Conservation (phyloP, 768 basidiomycete genomes). For the Mycena maculata region DNA sequence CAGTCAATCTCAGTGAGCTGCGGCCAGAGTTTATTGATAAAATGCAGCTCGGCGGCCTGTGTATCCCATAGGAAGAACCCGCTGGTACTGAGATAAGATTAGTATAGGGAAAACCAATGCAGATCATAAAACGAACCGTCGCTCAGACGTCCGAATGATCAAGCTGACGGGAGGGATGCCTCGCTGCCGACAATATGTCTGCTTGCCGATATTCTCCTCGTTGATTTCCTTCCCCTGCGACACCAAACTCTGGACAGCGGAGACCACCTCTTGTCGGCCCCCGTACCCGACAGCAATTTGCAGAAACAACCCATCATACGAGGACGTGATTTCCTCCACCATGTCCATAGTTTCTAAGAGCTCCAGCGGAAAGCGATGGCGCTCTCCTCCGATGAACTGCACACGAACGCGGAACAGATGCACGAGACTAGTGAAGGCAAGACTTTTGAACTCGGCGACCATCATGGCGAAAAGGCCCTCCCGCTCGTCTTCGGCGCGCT, state of each 20-base stretch:
- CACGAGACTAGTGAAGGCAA: conserved; percentile 31
- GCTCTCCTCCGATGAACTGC: conserved; percentile 27
- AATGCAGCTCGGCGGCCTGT: conserved; percentile 27
- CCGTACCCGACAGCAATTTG: conserved; percentile 35
- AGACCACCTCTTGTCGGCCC: conserved; percentile 28
- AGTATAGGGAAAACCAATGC: background rate
- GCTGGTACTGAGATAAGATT: conserved; percentile 20
- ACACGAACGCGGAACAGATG: conserved; percentile 32
- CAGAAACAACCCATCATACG: conserved; percentile 21
- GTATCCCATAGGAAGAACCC: conserved; percentile 32
- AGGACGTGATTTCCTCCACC: conserved; percentile 26
- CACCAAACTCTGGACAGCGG: conserved; percentile 20
- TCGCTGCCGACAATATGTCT: conserved; percentile 25
- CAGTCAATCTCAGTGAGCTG: conserved; percentile 27
- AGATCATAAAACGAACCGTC: background rate
- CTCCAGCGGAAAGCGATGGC: conserved; percentile 25
- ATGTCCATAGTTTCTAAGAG: conserved; percentile 29
- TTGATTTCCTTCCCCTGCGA: conserved; percentile 28
- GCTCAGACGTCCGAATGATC: conserved; percentile 29
- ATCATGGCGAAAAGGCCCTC: conserved; percentile 32
- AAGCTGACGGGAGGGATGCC: conserved; percentile 22
- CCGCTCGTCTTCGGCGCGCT: conserved; percentile 28
- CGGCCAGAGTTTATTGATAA: conserved; percentile 32
- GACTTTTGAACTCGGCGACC: conserved; percentile 29
- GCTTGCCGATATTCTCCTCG: conserved; percentile 22